Evolutionary conservation across 768 basidiomycete species (phyloP).

Genomic region (Rossbeevera mucosa): DNA sequence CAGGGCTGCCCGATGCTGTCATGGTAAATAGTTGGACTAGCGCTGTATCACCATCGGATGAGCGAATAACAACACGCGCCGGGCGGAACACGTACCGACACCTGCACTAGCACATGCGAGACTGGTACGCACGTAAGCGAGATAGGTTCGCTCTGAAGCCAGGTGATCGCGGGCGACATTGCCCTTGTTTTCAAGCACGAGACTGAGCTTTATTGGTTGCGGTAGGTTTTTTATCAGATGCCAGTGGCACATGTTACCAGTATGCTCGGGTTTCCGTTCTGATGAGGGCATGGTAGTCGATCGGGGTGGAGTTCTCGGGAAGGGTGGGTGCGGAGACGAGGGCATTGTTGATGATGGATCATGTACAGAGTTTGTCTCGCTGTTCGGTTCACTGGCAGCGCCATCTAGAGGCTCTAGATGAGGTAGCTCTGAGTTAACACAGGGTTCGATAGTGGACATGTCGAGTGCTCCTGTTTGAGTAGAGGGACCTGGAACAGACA

Average conservation of each 20-base stretch:
- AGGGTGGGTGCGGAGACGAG: background rate
- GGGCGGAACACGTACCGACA: slow-evolving; percentile 42
- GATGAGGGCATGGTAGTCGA: background rate
- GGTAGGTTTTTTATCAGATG: slow-evolving; percentile 2
- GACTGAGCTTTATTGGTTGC: slow-evolving; percentile 17
- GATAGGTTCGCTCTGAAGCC: slow-evolving; percentile 58
- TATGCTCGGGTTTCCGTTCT: background rate
- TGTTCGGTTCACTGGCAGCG: slow-evolving; percentile 1
- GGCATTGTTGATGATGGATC: background rate
- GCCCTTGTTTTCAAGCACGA: slow-evolving; percentile 52
- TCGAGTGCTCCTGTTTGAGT: background rate
- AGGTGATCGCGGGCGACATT: slow-evolving; percentile 63
- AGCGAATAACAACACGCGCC: background rate
- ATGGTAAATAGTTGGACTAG: slow-evolving; percentile 53
- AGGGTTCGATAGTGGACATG: slow-evolving; percentile 14
- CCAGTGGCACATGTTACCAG: background rate
- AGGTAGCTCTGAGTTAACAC: slow-evolving; percentile 13
- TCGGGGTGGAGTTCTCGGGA: background rate
- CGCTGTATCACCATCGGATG: slow-evolving; percentile 25
- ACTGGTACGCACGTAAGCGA: slow-evolving; percentile 63
- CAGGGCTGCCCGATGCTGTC: slow-evolving; percentile 6
- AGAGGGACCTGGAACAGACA: background rate
- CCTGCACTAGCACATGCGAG: slow-evolving; percentile 55
- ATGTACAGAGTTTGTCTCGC: slow-evolving; percentile 8
- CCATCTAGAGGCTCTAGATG: slow-evolving; percentile 18